These are phyloP conservation scores for Tuber microsphaerosporum DNA, from an alignment of 495 filamentous ascomycete genomes.

Conservation along the genomic window DNA sequence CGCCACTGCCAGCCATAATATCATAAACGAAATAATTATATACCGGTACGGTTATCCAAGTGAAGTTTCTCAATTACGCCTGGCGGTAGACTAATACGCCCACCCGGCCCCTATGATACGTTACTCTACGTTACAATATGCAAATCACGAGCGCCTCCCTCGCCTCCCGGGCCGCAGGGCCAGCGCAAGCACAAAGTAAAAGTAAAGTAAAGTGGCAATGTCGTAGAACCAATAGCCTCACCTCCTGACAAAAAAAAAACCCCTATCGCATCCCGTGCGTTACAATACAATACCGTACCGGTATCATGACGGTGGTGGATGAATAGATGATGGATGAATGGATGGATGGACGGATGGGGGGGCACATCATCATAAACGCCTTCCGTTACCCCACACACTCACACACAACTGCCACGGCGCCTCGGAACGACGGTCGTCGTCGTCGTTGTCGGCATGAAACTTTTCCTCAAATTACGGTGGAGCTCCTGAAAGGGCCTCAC, in stretches of 20 bases:
- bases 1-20: not conserved
- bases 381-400: not conserved
- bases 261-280: not conserved
- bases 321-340: not conserved
- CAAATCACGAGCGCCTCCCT: not conserved
- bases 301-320: not conserved
- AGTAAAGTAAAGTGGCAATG: not conserved
- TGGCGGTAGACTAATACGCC: too few species aligned
- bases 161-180: not conserved
- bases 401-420: not conserved
- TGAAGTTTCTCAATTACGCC: not conserved
- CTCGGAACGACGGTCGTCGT: not conserved
- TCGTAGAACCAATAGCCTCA: not conserved
- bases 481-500: too few species aligned
- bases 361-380: not conserved
- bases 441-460: too few species aligned
- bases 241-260: not conserved
- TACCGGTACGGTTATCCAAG: not conserved
- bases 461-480: too few species aligned
- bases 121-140: not conserved
- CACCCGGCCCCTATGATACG: too few species aligned
- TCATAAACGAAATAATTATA: not conserved
- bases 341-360: not conserved
- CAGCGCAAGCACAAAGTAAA: not conserved
- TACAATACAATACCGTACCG: not conserved